These are phyloP conservation scores for Fraxinus baroniana DNA, from an alignment of 305 asterid genomes.

Conservation along the genomic window DNA sequence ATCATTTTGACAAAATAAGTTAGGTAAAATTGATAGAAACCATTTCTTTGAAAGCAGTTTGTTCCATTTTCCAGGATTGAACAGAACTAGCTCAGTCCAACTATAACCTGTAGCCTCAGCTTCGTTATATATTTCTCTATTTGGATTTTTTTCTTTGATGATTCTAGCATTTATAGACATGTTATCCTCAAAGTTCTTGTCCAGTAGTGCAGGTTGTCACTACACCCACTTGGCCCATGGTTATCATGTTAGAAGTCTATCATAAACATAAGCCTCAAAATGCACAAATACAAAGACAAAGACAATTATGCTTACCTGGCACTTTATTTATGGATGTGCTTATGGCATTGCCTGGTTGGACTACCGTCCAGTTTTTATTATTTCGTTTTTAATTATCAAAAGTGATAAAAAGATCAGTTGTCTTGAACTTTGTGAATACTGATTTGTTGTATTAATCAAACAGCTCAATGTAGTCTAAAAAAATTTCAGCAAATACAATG, in stretches of 20 bases:
- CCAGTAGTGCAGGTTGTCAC: background rate
- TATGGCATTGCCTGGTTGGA: background rate
- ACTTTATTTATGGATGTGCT: background rate
- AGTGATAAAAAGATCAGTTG: slow-evolving; percentile 6
- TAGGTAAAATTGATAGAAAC: background rate
- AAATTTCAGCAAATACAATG: background rate
- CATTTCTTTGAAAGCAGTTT: background rate
- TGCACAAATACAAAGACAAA: background rate
- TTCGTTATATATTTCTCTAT: background rate
- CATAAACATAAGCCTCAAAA: background rate
- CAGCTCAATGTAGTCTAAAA: background rate
- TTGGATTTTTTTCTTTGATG: background rate
- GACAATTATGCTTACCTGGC: background rate
- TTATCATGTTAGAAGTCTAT: background rate
- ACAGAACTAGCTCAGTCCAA: slow-evolving; percentile 6
- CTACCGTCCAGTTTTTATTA: background rate
- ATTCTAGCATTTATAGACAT: background rate
- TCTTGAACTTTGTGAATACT: background rate
- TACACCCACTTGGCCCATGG: background rate
- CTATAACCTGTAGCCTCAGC: background rate
- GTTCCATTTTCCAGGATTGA: background rate
- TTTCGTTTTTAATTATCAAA: background rate
- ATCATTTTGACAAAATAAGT: background rate
- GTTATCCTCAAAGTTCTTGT: slow-evolving; percentile 4
- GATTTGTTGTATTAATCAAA: background rate